Conservation (phyloP, 768 basidiomycete species). For the Naematelia aurantialba region DNA sequence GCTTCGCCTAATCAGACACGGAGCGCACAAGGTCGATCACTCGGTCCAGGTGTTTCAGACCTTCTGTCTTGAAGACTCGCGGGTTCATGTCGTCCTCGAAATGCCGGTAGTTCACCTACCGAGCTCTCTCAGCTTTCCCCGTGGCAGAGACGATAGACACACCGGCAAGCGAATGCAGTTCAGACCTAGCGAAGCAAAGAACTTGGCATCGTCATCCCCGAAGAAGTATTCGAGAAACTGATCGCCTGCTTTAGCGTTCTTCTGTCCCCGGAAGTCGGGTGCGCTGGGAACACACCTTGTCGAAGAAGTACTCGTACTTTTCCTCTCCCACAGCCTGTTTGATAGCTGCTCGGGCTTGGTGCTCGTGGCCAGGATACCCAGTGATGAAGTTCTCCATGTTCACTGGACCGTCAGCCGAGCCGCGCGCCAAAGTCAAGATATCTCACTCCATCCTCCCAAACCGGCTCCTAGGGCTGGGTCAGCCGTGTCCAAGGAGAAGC, state of each 20-base stretch:
- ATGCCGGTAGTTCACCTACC: slow-evolving; percentile 40
- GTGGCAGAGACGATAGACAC: slow-evolving; percentile 3
- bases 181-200: slow-evolving; percentile 72
- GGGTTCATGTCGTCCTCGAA: slow-evolving; percentile 69
- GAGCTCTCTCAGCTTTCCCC: neutral
- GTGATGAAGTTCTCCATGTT: slow-evolving; percentile 60
- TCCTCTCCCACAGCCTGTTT: slow-evolving; percentile 61
- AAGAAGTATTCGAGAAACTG: slow-evolving; percentile 84
- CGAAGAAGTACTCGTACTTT: slow-evolving; percentile 73
- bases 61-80: slow-evolving; percentile 65
- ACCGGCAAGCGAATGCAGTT: slow-evolving; percentile 64
- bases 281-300: slow-evolving; percentile 64
- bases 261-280: too few species aligned
- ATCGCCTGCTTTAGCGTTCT: neutral
- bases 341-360: slow-evolving; percentile 67
- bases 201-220: slow-evolving; percentile 66
- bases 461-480: slow-evolving; percentile 63
- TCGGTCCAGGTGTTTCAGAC: slow-evolving; percentile 80
- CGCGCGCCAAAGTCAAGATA: neutral
- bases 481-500: neutral
- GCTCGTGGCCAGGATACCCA: slow-evolving; percentile 78
- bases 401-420: slow-evolving; percentile 49
- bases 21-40: slow-evolving; percentile 58
- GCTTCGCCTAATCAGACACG: slow-evolving; percentile 60
- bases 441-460: slow-evolving; percentile 68